These are phyloP conservation scores for Nicotiana undulata DNA, from an alignment of 257 asterid genomes.

Conservation along the genomic window DNA sequence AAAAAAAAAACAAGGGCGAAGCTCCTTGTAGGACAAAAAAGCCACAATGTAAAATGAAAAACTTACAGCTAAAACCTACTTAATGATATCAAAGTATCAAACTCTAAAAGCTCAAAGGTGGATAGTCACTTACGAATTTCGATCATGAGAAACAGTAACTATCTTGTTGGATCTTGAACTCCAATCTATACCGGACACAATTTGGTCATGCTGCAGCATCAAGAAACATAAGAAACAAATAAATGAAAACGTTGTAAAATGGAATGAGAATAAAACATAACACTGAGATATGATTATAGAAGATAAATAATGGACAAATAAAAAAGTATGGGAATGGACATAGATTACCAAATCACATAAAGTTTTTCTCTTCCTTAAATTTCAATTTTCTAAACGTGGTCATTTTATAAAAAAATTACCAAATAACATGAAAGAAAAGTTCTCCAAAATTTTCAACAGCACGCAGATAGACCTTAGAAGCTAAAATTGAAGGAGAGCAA, in stretches of 20 bases:
- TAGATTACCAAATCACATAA: background rate
- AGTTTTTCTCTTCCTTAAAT: too few species aligned
- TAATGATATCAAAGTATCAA: background rate
- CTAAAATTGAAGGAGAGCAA: background rate
- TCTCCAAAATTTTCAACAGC: background rate
- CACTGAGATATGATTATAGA: background rate
- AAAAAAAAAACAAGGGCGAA: background rate
- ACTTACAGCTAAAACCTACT: background rate
- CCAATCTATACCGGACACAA: slow-evolving; percentile 98
- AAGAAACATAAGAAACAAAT: slow-evolving; percentile 17
- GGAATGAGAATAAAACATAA: background rate
- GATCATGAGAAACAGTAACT: slow-evolving; percentile 96
- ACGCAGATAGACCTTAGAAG: background rate
- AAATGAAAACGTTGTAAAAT: background rate
- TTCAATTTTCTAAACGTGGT: too few species aligned
- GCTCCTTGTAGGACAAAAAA: background rate
- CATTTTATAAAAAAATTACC: too few species aligned
- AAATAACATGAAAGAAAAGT: background rate
- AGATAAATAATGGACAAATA: background rate
- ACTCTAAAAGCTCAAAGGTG: slow-evolving; percentile 1
- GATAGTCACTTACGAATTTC: slow-evolving; percentile 82
- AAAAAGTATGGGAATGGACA: background rate
- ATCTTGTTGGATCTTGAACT: slow-evolving; percentile 67
- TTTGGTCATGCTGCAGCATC: slow-evolving; percentile 89
- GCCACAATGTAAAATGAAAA: background rate